phyloP scores from a whole-genome alignment of 208 protist genomes.

The Crithidia acanthocephali region DNA sequence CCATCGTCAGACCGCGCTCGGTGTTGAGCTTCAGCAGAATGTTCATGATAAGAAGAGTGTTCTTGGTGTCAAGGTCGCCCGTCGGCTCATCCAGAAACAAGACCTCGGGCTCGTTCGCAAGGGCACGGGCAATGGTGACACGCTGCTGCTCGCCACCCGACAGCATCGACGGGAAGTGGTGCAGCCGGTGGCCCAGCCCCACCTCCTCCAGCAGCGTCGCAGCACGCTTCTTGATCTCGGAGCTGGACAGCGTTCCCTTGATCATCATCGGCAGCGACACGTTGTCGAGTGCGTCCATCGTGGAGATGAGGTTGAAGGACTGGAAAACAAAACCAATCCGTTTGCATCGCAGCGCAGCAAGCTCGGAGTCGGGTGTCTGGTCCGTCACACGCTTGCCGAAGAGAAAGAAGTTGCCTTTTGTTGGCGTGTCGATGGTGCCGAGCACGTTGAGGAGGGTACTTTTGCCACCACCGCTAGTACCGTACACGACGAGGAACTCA shows the following conservation, averaged over 20 bases:
- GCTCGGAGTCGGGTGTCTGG: constrained; percentile 70
- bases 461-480: constrained; percentile 96
- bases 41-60: constrained; percentile 95
- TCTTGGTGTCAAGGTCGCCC: constrained; percentile 96
- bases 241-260: constrained; percentile 56
- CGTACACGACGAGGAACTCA: constrained; percentile 95
- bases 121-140: constrained; percentile 95
- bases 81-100: constrained; percentile 97
- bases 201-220: constrained; percentile 82
- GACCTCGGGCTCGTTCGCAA: constrained; percentile 95
- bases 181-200: constrained; percentile 85
- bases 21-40: constrained; percentile 93
- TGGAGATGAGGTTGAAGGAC: constrained; percentile 97
- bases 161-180: constrained; percentile 94
- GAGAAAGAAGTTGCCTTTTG: constrained; percentile 95
- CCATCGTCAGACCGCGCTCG: constrained; percentile 90
- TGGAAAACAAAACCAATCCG: constrained; percentile 97
- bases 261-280: constrained; percentile 97
- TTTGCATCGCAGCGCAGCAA: constrained; percentile 72
- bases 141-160: constrained; percentile 97
- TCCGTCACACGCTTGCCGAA: constrained; percentile 82
- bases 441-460: constrained; percentile 97
- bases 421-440: constrained; percentile 97
- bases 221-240: constrained; percentile 74
- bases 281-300: constrained; percentile 95